These are phyloP conservation scores for Beverwykella pulmonaria DNA, from an alignment of 495 filamentous ascomycete species.

Conservation along the genomic window DNA sequence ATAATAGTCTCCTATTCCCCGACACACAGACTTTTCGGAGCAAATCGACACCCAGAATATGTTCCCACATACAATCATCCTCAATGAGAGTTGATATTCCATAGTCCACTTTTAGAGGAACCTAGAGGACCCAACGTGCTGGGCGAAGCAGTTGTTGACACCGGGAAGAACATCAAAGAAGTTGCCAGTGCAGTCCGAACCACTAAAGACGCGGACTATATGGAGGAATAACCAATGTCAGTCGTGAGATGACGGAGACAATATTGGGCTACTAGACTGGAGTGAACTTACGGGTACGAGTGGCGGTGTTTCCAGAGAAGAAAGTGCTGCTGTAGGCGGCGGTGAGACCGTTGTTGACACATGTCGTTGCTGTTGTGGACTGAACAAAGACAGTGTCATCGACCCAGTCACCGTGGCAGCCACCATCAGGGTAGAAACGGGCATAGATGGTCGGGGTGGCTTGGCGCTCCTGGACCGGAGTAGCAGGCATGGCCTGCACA, in stretches of 20 bases:
- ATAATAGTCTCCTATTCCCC: no score
- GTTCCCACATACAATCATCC: no score
- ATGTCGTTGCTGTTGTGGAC: background rate
- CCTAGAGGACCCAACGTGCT: constrained; percentile 6
- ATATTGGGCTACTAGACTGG: no score
- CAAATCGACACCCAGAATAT: no score
- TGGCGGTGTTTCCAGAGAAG: constrained; percentile 13
- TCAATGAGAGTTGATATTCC: no score
- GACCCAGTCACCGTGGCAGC: constrained; percentile 10
- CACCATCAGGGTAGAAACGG: constrained; percentile 11
- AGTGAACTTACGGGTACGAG: constrained; percentile 11
- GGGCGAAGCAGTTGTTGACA: constrained; percentile 5
- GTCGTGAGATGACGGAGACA: background rate
- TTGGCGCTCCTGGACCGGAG: constrained; percentile 22
- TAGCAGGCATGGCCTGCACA: constrained; percentile 8
- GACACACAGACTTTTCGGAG: no score
- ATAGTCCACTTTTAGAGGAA: constrained; percentile 14
- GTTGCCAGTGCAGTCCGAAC: constrained; percentile 3
- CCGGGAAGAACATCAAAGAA: constrained; percentile 9
- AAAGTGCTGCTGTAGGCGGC: background rate
- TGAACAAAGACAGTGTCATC: constrained; percentile 16
- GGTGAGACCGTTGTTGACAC: constrained; percentile 5
- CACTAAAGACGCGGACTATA: constrained; percentile 4
- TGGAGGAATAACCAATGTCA: background rate
- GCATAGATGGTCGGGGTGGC: constrained; percentile 20